Evolutionary conservation across 441 rosid species (phyloP).

Genomic region (Adansonia gregorii): DNA sequence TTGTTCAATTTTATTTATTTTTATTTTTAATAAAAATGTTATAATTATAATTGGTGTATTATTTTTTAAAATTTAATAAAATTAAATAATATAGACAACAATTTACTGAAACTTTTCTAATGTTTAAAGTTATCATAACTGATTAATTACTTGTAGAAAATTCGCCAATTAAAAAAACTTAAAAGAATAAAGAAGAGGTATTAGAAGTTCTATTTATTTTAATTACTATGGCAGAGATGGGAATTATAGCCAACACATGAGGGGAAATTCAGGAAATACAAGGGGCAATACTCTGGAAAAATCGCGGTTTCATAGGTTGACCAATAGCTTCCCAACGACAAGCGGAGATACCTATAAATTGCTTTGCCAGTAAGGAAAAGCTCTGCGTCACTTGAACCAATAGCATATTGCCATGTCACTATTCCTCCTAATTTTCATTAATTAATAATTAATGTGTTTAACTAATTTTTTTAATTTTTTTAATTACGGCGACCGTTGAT

Average conservation of each 20-base stretch:
- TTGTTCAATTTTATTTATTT: no score
- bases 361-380: conserved; percentile 12
- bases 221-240: background rate
- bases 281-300: background rate
- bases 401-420: conserved; percentile 16
- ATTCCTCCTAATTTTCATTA: background rate
- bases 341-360: background rate
- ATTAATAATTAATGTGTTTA: background rate
- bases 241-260: background rate
- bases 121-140: background rate
- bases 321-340: background rate
- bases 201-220: background rate
- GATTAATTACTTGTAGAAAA: background rate
- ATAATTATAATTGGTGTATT: background rate
- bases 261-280: conserved; percentile 6
- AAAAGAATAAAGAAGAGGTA: no score
- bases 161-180: no score
- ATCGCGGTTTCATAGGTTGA: background rate
- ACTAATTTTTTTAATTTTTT: no score
- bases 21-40: background rate
- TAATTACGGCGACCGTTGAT: no score
- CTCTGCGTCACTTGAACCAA: conserved; percentile 14
- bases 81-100: no score
- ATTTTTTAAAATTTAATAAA: no score
- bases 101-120: no score